Conservation (phyloP, 2,329 filamentous ascomycete species). For the Pseudogymnoascus sp. region DNA sequence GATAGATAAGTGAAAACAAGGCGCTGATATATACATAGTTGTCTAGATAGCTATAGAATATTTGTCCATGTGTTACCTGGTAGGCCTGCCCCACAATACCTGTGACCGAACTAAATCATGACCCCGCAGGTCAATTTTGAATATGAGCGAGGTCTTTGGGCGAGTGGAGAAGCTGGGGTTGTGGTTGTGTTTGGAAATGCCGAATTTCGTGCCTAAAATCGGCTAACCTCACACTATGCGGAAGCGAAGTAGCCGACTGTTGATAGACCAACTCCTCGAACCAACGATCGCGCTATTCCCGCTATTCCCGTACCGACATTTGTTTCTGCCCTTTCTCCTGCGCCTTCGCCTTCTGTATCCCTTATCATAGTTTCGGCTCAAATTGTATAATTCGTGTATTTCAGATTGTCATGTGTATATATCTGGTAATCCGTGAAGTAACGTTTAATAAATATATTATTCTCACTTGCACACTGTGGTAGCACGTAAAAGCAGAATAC, state of each 20-base stretch:
- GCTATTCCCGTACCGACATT: neutral
- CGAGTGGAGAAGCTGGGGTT: neutral
- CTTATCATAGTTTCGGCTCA: neutral
- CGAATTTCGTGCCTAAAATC: neutral
- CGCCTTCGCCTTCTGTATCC: constrained; percentile 15
- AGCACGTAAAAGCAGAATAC: neutral
- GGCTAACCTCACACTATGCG: neutral
- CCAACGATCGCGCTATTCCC: neutral
- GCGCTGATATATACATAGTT: neutral
- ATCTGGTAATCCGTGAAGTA: neutral
- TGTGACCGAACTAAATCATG: neutral
- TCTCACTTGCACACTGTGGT: neutral
- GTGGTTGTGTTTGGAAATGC: neutral
- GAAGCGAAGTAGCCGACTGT: neutral
- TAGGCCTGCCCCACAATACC: neutral
- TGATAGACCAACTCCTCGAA: neutral
- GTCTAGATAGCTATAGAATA: neutral
- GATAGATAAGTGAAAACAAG: neutral
- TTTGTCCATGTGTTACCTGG: neutral
- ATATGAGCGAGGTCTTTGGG: neutral
- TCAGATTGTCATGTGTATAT: neutral
- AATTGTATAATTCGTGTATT: neutral
- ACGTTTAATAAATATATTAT: neutral
- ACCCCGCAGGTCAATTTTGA: neutral
- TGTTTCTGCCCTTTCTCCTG: neutral